A percentile compares a stretch with the other conserved stretches of the same genome.
phyloP scores from a whole-genome alignment of 2,329 filamentous ascomycete genomes.

The Clarireedia sp. region DNA sequence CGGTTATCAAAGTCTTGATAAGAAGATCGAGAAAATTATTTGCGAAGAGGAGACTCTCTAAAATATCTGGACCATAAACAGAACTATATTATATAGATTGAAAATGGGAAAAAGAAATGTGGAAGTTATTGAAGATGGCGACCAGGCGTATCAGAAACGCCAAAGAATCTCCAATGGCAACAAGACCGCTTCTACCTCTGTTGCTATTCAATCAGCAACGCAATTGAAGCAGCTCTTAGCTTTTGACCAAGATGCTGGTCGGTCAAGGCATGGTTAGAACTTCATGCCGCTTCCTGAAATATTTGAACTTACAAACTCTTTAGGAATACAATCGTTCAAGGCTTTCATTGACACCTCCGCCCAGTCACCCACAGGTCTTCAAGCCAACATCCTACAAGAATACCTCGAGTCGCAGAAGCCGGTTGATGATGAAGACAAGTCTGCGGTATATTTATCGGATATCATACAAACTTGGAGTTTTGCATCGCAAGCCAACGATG shows the following conservation, averaged over 20 bases:
- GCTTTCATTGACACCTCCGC: constrained; percentile 60
- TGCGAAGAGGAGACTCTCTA: background rate
- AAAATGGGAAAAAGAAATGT: constrained; percentile 27
- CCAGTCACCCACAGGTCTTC: constrained; percentile 40
- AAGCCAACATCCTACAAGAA: constrained; percentile 56
- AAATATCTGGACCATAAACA: background rate
- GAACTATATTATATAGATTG: background rate
- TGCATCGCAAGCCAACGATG: constrained; percentile 70
- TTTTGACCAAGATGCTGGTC: constrained; percentile 62
- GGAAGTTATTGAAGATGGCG: constrained; percentile 23
- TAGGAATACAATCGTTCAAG: constrained; percentile 63
- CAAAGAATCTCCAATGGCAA: constrained; percentile 37
- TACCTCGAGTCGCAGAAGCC: constrained; percentile 55
- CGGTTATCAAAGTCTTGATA: constrained; percentile 9
- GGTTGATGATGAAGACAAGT: constrained; percentile 42
- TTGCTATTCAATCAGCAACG: constrained; percentile 52
- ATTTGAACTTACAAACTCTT: background rate
- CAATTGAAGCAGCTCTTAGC: constrained; percentile 62
- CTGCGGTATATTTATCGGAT: constrained; percentile 62
- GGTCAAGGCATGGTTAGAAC: constrained; percentile 55
- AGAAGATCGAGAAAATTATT: constrained; percentile 13
- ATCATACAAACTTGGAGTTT: constrained; percentile 85
- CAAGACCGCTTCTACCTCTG: constrained; percentile 33
- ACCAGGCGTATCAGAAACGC: constrained; percentile 29
- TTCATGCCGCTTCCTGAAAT: background rate